Evolutionary conservation across 768 basidiomycete species (phyloP).

Genomic region (Termitomyces sp.): DNA sequence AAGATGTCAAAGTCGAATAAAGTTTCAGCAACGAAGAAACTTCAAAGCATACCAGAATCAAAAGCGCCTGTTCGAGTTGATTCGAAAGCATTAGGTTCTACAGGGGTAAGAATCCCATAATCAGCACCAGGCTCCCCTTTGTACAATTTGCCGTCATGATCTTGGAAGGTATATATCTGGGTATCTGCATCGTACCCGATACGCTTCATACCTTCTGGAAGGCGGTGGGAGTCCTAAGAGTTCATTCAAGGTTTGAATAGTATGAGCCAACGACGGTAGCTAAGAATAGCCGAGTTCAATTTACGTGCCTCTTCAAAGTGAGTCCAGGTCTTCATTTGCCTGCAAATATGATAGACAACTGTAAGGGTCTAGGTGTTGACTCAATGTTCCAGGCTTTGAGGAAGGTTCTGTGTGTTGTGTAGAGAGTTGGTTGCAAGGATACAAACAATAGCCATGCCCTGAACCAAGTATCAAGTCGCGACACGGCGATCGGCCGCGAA

Average conservation of each 20-base stretch:
- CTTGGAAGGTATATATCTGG: conserved; percentile 43
- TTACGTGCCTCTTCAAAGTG: conserved; percentile 29
- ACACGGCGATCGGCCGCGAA: background rate
- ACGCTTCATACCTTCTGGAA: conserved; percentile 43
- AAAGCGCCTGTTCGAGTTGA: conserved; percentile 18
- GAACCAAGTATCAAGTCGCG: background rate
- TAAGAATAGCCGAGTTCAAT: background rate
- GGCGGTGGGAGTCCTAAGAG: conserved; percentile 29
- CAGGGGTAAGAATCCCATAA: conserved; percentile 38
- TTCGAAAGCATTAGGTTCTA: conserved; percentile 17
- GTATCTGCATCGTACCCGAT: conserved; percentile 52
- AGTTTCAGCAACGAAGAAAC: background rate
- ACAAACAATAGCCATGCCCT: background rate
- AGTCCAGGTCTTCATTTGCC: conserved; percentile 25
- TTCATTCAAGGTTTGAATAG: background rate
- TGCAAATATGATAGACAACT: background rate
- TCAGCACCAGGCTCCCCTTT: conserved; percentile 35
- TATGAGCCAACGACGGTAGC: background rate
- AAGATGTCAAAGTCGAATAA: background rate
- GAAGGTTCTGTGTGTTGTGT: background rate
- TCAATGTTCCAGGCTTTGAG: background rate
- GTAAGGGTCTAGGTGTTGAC: background rate
- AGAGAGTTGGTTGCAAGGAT: background rate
- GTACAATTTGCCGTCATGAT: conserved; percentile 38
- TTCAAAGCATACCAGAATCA: conserved; percentile 16